Conservation (phyloP, 805 yeast genomes). For the Candida cerambycidarum region DNA sequence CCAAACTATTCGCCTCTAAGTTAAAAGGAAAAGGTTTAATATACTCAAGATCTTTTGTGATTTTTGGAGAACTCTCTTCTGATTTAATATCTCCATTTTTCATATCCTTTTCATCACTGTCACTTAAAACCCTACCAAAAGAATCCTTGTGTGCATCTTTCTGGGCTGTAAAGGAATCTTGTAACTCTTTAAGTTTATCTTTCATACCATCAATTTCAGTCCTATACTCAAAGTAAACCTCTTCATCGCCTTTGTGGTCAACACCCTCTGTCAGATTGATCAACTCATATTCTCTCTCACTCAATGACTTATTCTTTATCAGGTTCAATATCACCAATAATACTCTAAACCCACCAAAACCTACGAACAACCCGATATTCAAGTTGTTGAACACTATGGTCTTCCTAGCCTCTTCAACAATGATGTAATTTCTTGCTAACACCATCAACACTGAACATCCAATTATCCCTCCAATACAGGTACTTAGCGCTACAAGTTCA, state of each 20-base stretch:
- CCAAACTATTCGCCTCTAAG: too few relatives aligned
- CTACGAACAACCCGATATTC: slow-evolving; percentile 31
- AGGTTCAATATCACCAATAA: slow-evolving; percentile 10
- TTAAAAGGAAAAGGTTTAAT: too few relatives aligned
- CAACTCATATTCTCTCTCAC: not conserved
- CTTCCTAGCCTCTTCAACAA: slow-evolving; percentile 25
- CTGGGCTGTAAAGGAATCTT: slow-evolving; percentile 4
- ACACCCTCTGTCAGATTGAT: not conserved
- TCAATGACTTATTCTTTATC: not conserved
- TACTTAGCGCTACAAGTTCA: slow-evolving; percentile 19
- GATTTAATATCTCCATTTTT: too few relatives aligned
- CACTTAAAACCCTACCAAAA: too few relatives aligned
- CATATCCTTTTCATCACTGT: too few relatives aligned
- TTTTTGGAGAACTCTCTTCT: too few relatives aligned
- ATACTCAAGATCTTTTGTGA: too few relatives aligned
- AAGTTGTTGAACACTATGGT: slow-evolving; percentile 34
- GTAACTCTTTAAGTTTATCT: not conserved
- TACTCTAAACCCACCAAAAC: slow-evolving; percentile 30
- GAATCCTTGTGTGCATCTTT: too few relatives aligned
- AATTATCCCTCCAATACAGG: slow-evolving; percentile 28
- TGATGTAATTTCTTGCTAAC: slow-evolving; percentile 25
- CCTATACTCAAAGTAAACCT: not conserved
- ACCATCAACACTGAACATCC: slow-evolving; percentile 27
- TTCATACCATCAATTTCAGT: not conserved
- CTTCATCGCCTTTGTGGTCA: too few relatives aligned